Base-by-base conservation (phyloP, 108 stramenopile species). In the Schizochytrium sp. region DNA sequence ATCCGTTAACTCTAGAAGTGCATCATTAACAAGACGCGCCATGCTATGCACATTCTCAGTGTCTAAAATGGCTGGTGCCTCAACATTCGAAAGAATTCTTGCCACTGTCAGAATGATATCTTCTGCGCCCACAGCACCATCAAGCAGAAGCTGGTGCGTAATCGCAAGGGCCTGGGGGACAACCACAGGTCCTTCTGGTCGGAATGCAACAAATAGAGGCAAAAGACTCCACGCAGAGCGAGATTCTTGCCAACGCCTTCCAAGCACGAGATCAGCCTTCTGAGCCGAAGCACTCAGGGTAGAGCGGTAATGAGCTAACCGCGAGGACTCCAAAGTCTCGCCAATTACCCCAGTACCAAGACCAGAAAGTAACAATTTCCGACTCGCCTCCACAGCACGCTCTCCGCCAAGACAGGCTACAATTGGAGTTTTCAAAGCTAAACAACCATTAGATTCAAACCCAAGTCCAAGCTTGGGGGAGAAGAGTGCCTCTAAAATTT, bases 391-490 rank as follows among this genome's bases (percentile, higher is more conserved):
- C 7, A 69, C 64, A 44, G 64, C 64, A 38, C 64, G 64, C 64
- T 69, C 64, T 38, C 64, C 64, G 64, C 64, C 64, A 69, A 69
- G 64, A 44, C 64, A 69, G 44, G 64, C 64, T 38, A 69, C 64
- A 3, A 69, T 15, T 15, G 64, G 64, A 8, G 64, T 15, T 38
- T 44, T 38, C 10, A 69, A 44, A 0, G 15, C 12, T 7, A 38
- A 38, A 15, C 19, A 10, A 1, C 64, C 64, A 7, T 38, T 15
- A 10, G 8, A 44, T 7, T 38, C 10, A 15, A 38, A 38, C 28
- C 42, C 40, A 38, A 69, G 40, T 15, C 44, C 12, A 38, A 69
- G 28, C 1, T 0, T 38, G 28, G 64, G 64, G 10, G 64, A 69
- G 28, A 69, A 7, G 28, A 69, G 64, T 7, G 64, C 64, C 64